Evolutionary conservation across 768 basidiomycete genomes (phyloP).

Genomic region (Mycena maculata): DNA sequence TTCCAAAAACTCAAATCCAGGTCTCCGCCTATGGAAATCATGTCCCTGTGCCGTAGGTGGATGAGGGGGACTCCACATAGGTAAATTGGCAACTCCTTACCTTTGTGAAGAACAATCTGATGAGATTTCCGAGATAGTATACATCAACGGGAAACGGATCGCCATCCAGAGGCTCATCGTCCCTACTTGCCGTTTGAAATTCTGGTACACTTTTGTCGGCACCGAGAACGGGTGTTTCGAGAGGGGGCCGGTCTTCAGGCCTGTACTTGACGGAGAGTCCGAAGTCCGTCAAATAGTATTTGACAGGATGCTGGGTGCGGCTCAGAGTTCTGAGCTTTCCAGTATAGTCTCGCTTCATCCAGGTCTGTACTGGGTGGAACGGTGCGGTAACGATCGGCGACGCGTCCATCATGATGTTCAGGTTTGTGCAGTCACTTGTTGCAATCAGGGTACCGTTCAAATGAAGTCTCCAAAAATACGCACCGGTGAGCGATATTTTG

Average conservation of each 20-base stretch:
- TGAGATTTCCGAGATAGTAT: slow-evolving; percentile 50
- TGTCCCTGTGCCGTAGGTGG: slow-evolving; percentile 8
- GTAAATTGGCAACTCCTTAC: slow-evolving; percentile 15
- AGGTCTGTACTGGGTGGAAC: slow-evolving; percentile 36
- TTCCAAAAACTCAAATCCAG: slow-evolving; percentile 38
- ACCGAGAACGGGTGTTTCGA: slow-evolving; percentile 47
- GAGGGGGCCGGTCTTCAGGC: slow-evolving; percentile 39
- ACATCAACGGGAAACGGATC: slow-evolving; percentile 51
- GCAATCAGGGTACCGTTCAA: not conserved
- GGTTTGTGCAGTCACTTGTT: slow-evolving; percentile 43
- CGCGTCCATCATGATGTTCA: slow-evolving; percentile 47
- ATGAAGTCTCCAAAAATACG: not conserved
- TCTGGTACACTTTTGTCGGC: slow-evolving; percentile 55
- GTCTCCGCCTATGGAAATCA: slow-evolving; percentile 1
- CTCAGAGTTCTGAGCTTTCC: slow-evolving; percentile 19
- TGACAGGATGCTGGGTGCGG: slow-evolving; percentile 39
- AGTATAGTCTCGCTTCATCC: slow-evolving; percentile 33
- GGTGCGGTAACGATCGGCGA: slow-evolving; percentile 31
- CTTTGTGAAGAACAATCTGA: slow-evolving; percentile 37
- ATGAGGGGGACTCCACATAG: not conserved
- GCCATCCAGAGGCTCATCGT: not conserved
- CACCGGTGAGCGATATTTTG: slow-evolving; percentile 47
- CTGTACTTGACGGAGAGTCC: slow-evolving; percentile 42
- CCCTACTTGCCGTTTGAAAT: slow-evolving; percentile 33
- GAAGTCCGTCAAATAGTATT: slow-evolving; percentile 48